Percentiles rank a stretch among this genome's conserved stretches.
Conservation (phyloP, 2,329 filamentous ascomycete genomes). For the Cladosporium austrohemisphaericum region DNA sequence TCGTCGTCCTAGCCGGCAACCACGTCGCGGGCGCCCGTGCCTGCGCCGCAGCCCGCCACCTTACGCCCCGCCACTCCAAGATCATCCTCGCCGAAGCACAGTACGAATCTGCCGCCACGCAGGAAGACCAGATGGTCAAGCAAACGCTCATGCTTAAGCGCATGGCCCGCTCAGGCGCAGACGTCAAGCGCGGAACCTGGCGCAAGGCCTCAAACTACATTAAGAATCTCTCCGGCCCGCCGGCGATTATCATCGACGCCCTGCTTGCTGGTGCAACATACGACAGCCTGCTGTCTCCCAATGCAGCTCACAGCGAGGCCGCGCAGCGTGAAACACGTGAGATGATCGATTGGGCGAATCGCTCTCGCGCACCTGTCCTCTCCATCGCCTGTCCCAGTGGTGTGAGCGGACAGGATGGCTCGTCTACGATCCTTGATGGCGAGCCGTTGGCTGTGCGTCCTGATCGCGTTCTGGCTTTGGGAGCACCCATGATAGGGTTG, state of each 20-base stretch:
- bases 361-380: conserved; percentile 75
- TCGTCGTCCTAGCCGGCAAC: conserved; percentile 89
- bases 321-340: conserved; percentile 83
- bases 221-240: conserved; percentile 57
- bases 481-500: conserved; percentile 80
- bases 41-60: conserved; percentile 78
- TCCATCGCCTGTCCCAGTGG: conserved; percentile 91
- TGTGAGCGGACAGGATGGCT: conserved; percentile 73
- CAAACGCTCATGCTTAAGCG: conserved; percentile 82
- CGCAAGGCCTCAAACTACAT: conserved; percentile 52
- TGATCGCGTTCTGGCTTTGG: conserved; percentile 78
- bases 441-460: conserved; percentile 75
- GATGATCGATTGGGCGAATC: conserved; percentile 90
- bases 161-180: conserved; percentile 58
- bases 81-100: conserved; percentile 81
- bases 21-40: conserved; percentile 84
- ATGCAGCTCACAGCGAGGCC: conserved; percentile 40
- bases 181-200: conserved; percentile 57
- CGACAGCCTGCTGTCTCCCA: conserved; percentile 65
- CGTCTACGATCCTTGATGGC: conserved; percentile 64
- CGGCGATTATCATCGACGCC: conserved; percentile 83
- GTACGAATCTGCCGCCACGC: conserved; percentile 74
- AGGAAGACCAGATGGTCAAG: conserved; percentile 73
- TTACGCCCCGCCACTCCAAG: conserved; percentile 76
- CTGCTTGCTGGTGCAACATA: conserved; percentile 84